Evolutionary conservation across 2,329 filamentous ascomycete genomes (phyloP).

Genomic region (Ophiocordyceps camponoti-leonardi): DNA sequence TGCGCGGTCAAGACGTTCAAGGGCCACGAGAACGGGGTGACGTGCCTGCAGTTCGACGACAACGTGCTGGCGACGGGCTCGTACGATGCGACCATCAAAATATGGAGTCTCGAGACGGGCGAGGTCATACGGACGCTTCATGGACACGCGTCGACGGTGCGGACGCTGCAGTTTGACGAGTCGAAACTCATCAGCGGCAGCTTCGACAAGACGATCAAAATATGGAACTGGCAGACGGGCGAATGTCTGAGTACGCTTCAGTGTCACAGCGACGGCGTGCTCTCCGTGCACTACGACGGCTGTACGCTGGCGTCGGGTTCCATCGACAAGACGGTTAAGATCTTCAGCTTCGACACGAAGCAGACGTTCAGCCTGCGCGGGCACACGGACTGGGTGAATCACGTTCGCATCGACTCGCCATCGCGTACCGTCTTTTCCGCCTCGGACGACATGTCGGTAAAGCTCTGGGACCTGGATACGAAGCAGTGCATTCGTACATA

Average conservation of each 20-base stretch:
- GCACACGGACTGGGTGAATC: constrained; percentile 90
- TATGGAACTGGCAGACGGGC: constrained; percentile 96
- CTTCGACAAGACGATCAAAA: constrained; percentile 70
- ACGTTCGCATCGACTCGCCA: constrained; percentile 68
- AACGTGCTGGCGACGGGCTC: constrained; percentile 85
- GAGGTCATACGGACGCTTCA: constrained; percentile 68
- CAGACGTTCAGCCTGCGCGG: constrained; percentile 65
- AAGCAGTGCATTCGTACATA: constrained; percentile 61
- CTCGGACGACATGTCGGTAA: constrained; percentile 82
- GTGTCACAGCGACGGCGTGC: constrained; percentile 66
- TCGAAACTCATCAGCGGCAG: constrained; percentile 81
- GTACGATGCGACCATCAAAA: constrained; percentile 87
- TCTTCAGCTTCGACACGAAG: constrained; percentile 82
- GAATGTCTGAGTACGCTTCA: constrained; percentile 67
- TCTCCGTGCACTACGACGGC: constrained; percentile 74
- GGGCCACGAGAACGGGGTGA: constrained; percentile 64
- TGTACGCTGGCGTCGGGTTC: constrained; percentile 78
- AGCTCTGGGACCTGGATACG: constrained; percentile 85
- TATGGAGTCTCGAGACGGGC: constrained; percentile 87
- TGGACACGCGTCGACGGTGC: constrained; percentile 70
- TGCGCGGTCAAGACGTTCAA: constrained; percentile 72
- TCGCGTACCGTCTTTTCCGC: constrained; percentile 83
- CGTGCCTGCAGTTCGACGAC: constrained; percentile 50
- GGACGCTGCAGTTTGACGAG: constrained; percentile 85
- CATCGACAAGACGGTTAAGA: constrained; percentile 74